Percentiles rank a stretch among this genome's conserved stretches.
Conservation (phyloP, 2,329 filamentous ascomycete genomes). For the Thielaviopsis ethacetica region DNA sequence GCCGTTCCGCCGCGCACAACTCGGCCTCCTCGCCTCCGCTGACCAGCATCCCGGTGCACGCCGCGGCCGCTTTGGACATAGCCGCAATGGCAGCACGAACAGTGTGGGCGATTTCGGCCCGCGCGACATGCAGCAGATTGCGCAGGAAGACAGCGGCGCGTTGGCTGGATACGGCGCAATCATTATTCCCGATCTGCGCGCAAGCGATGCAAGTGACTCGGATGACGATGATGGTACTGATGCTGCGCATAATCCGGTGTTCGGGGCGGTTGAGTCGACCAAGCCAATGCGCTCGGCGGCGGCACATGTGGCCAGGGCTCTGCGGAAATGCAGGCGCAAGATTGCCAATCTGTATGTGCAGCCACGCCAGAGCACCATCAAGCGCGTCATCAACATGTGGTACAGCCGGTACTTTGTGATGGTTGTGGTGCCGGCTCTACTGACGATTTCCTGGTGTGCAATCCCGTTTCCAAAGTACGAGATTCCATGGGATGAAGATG, state of each 20-base stretch:
- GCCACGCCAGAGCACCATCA: slow-evolving; percentile 41
- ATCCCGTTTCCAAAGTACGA: slow-evolving; percentile 49
- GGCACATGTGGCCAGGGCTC: slow-evolving; percentile 16
- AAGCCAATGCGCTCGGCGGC: slow-evolving; percentile 10
- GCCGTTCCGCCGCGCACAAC: slow-evolving; percentile 8
- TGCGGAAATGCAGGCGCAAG: slow-evolving; percentile 16
- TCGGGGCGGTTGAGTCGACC: slow-evolving; percentile 14
- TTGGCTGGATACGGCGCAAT: slow-evolving; percentile 41
- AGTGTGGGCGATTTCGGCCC: slow-evolving; percentile 17
- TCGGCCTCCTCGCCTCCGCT: slow-evolving; percentile 7
- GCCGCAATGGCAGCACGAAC: slow-evolving; percentile 14
- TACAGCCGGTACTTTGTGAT: slow-evolving; percentile 45
- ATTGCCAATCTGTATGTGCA: slow-evolving; percentile 42
- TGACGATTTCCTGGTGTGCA: slow-evolving; percentile 48
- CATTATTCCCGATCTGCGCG: slow-evolving; percentile 26
- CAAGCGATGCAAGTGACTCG: slow-evolving; percentile 18
- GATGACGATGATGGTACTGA: slow-evolving; percentile 14
- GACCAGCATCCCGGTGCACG: slow-evolving; percentile 7
- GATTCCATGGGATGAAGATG: slow-evolving; percentile 28
- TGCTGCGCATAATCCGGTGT: slow-evolving; percentile 9
- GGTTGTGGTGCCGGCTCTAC: slow-evolving; percentile 41
- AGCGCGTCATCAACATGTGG: slow-evolving; percentile 42
- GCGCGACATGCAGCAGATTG: slow-evolving; percentile 11
- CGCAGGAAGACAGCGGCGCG: slow-evolving; percentile 32
- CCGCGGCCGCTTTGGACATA: neutral